Conservation (phyloP, 2,329 filamentous ascomycete species). For the Trichocomaceae sp. region DNA sequence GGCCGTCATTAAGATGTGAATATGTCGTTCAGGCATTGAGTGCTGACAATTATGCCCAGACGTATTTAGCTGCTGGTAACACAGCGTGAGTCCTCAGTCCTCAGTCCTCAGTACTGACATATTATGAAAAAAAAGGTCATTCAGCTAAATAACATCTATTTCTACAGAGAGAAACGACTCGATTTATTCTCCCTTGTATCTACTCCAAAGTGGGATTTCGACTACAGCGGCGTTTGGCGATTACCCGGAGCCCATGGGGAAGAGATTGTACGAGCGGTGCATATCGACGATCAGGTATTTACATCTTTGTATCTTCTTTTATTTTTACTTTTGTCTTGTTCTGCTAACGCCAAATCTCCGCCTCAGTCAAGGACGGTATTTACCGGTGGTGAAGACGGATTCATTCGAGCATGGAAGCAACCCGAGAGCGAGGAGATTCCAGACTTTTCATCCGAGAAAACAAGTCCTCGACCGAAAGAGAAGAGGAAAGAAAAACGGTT, state of each 20-base stretch:
- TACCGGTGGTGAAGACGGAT: slow-evolving; percentile 42
- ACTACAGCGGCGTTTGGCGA: slow-evolving; percentile 35
- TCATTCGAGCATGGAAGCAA: slow-evolving; percentile 34
- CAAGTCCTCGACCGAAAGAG: slow-evolving; percentile 24
- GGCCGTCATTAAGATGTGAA: slow-evolving; percentile 50
- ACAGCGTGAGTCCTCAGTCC: slow-evolving; percentile 45
- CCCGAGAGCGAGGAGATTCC: slow-evolving; percentile 11
- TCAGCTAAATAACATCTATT: background rate
- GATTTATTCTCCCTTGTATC: slow-evolving; percentile 37
- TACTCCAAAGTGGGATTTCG: slow-evolving; percentile 33
- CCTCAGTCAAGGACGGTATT: slow-evolving; percentile 35
- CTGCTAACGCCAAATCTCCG: background rate
- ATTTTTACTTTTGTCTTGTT: background rate
- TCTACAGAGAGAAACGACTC: slow-evolving; percentile 32
- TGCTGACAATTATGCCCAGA: slow-evolving; percentile 28
- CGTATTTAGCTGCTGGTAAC: slow-evolving; percentile 44
- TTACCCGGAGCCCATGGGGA: slow-evolving; percentile 44
- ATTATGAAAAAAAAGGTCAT: background rate
- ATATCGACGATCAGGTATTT: slow-evolving; percentile 39
- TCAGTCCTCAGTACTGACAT: no score
- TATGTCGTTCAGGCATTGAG: slow-evolving; percentile 53
- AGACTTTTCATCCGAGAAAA: slow-evolving; percentile 19
- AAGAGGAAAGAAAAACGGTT: slow-evolving; percentile 33
- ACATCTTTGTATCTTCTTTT: no score
- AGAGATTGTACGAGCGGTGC: slow-evolving; percentile 43